Evolutionary conservation across 2,329 filamentous ascomycete species (phyloP), one percentile per base, ranked within the genome.

Genomic region (Tolypocladium guangdongense): DNA sequence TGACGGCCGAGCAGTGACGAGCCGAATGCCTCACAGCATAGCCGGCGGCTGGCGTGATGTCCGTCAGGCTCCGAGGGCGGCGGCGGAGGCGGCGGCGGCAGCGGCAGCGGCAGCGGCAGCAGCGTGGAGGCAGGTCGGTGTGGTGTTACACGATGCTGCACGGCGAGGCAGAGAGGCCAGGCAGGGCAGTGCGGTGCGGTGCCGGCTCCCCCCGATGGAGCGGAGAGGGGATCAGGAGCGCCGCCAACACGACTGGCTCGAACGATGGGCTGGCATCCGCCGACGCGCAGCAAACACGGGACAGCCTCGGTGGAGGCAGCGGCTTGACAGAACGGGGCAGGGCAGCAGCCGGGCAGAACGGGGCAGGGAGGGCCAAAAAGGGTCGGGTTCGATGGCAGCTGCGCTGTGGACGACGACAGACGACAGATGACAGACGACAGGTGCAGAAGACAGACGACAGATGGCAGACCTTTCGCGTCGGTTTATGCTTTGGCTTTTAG

Each of bases 21-120:
- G 46, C 36, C 36, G 39, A 16, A 22, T 41, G 50, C 54, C 54
- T 52, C 48, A 55, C 51, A 55, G 48, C 54, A 55, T 55, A 55
- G 51, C 54, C 50, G 54, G 51, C 51, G 38, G 50, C 50, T 45
- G 45, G 43, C 41, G 43, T 37, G 35, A 16, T 20, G 38, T 46
- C 11, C 41, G 53, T 54, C 53, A 45, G 49, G 49, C 53, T 49
- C 43, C 43, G 50, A 48, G 38, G 38, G 32, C 35, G 33, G 51
- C 43, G 39, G 12, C 37, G n/a, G n/a, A n/a, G n/a, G n/a, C n/a
- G n/a, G n/a, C n/a, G n/a, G n/a, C n/a, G n/a, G n/a, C n/a, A n/a
- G n/a, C n/a, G n/a, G n/a, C n/a, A n/a, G 32, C 35, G 33, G 51
- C 43, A 33, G 12, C 37, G 2, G 35, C 22, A 30, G 20, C 48